Conservation (phyloP, 2,329 filamentous ascomycete genomes). For the Gaeumannomyces tritici region DNA sequence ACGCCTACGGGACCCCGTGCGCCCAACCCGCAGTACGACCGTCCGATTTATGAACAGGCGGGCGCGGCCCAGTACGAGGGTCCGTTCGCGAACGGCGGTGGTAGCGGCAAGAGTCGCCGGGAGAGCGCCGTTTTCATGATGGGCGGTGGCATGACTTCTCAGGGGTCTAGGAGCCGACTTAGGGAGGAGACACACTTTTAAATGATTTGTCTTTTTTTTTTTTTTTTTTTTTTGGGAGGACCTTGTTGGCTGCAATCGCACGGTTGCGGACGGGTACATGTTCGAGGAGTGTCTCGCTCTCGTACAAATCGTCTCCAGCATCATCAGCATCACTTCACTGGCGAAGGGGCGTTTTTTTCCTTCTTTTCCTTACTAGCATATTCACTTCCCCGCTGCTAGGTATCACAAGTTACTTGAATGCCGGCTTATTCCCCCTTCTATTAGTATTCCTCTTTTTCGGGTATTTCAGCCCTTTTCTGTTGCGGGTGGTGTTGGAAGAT, state of each 20-base stretch:
- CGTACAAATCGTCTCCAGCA: not conserved
- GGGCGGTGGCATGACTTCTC: conserved; percentile 34
- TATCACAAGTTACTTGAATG: not conserved
- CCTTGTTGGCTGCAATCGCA: not conserved
- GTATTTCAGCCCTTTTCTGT: not conserved
- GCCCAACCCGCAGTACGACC: conserved; percentile 25
- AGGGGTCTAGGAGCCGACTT: conserved; percentile 42
- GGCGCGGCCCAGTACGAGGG: conserved; percentile 23
- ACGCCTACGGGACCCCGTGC: conserved; percentile 13
- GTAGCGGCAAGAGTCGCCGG: conserved; percentile 30
- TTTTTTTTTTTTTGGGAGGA: too few species aligned
- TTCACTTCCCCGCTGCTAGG: not conserved
- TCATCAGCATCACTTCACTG: not conserved
- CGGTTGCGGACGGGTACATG: not conserved
- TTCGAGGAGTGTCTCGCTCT: too few species aligned
- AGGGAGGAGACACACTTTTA: conserved; percentile 44
- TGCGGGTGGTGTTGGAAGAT: too few species aligned
- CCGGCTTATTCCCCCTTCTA: not conserved
- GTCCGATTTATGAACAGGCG: conserved; percentile 21
- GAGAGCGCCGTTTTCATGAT: conserved; percentile 53
- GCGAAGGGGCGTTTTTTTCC: not conserved
- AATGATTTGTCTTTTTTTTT: conserved; percentile 8
- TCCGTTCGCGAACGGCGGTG: conserved; percentile 23
- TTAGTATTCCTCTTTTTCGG: not conserved
- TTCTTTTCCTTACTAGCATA: not conserved